Percentiles rank a stretch among this genome's conserved stretches.
phyloP scores from a whole-genome alignment of 495 filamentous ascomycete species.

The Aspergillus sclerotioniger region DNA sequence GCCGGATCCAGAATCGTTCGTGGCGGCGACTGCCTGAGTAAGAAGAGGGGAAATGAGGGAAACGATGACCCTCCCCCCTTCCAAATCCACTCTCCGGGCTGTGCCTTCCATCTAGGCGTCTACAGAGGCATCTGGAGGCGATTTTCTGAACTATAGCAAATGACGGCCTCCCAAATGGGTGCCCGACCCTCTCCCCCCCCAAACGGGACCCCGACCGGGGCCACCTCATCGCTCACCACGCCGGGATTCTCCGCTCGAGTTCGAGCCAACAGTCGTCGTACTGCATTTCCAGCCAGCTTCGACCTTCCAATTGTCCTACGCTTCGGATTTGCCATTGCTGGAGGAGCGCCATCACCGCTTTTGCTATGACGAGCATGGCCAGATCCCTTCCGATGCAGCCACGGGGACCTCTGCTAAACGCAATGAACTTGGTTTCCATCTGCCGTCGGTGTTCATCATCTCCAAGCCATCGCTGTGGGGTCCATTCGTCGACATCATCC shows the following conservation, averaged over 20 bases:
- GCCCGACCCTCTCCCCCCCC: neutral
- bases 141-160: too few species aligned
- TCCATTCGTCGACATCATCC: slow-evolving; percentile 50
- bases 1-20: too few species aligned
- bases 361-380: slow-evolving; percentile 18
- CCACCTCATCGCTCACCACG: neutral
- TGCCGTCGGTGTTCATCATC: slow-evolving; percentile 44
- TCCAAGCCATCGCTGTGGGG: slow-evolving; percentile 56
- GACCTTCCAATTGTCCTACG: slow-evolving; percentile 15
- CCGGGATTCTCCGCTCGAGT: neutral
- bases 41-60: too few species aligned
- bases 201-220: neutral
- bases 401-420: slow-evolving; percentile 22
- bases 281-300: slow-evolving; percentile 20
- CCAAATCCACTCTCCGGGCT: too few species aligned
- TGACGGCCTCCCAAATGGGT: neutral
- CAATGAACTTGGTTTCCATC: slow-evolving; percentile 27
- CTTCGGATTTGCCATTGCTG: slow-evolving; percentile 12
- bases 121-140: too few species aligned
- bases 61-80: too few species aligned
- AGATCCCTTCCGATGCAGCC: slow-evolving; percentile 19
- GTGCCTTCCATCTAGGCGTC: too few species aligned
- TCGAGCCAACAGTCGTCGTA: slow-evolving; percentile 18
- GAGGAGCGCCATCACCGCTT: slow-evolving; percentile 13
- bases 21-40: too few species aligned